Evolutionary conservation across 2,329 filamentous ascomycete species (phyloP).

Genomic region (Nemania sp.): DNA sequence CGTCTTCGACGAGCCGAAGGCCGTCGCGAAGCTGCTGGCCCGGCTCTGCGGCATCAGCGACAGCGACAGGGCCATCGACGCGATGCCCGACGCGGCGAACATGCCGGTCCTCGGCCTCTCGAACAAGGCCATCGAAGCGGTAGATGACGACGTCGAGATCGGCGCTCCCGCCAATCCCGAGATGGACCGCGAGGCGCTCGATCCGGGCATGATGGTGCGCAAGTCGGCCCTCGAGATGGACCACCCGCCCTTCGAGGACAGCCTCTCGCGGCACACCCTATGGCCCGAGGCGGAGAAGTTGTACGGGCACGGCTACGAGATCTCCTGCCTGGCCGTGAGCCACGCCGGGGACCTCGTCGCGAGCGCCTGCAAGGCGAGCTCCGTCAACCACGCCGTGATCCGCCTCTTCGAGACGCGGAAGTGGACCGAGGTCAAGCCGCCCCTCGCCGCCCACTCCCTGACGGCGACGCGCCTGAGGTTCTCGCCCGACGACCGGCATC

Average conservation of each 20-base stretch:
- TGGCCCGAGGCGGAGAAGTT: slow-evolving; percentile 97
- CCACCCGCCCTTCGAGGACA: slow-evolving; percentile 86
- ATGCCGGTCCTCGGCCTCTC: slow-evolving; percentile 95
- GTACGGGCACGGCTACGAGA: slow-evolving; percentile 97
- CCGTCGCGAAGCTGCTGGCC: slow-evolving; percentile 75
- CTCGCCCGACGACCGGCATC: slow-evolving; percentile 70
- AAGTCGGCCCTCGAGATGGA: slow-evolving; percentile 67
- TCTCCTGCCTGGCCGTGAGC: slow-evolving; percentile 81
- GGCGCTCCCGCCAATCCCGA: slow-evolving; percentile 45
- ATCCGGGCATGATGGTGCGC: slow-evolving; percentile 59
- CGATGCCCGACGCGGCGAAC: slow-evolving; percentile 84
- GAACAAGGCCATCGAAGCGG: slow-evolving; percentile 82
- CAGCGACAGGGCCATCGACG: slow-evolving; percentile 38
- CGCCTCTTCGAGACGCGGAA: slow-evolving; percentile 83
- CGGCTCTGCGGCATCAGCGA: slow-evolving; percentile 66
- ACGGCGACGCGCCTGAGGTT: slow-evolving; percentile 86
- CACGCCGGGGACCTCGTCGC: slow-evolving; percentile 78
- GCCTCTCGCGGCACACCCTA: slow-evolving; percentile 84
- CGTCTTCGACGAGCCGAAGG: slow-evolving; percentile 88
- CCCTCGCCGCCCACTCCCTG: slow-evolving; percentile 81
- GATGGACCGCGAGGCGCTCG: slow-evolving; percentile 57
- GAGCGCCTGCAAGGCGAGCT: slow-evolving; percentile 91
- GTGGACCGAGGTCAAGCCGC: slow-evolving; percentile 86
- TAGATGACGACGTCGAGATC: slow-evolving; percentile 47
- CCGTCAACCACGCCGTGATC: slow-evolving; percentile 91